Conservation (phyloP, 371 early-diverging fungal genomes). For the Syncephalastrum sp. region DNA sequence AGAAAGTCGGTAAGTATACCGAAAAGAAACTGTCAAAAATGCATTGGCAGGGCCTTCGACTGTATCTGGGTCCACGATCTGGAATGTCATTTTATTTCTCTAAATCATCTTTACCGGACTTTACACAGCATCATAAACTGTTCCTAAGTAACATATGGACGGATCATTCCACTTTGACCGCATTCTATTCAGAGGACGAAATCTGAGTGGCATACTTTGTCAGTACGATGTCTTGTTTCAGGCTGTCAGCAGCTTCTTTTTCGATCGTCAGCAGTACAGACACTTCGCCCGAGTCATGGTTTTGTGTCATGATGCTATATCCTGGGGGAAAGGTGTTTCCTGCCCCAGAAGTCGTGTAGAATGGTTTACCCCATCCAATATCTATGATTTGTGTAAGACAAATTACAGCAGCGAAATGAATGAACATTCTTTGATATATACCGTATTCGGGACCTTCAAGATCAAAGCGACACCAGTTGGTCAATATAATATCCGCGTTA, state of each 20-base stretch:
- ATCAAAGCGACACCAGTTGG: conserved; percentile 49
- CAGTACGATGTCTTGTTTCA: conserved; percentile 31
- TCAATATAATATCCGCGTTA: conserved; percentile 38
- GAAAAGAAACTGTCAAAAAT: no score
- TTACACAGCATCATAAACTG: no score
- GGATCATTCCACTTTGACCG: no score
- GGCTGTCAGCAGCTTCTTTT: conserved; percentile 20
- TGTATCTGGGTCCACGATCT: no score
- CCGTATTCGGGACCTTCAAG: conserved; percentile 26
- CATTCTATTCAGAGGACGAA: no score
- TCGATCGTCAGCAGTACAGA: conserved; percentile 36
- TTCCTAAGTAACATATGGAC: no score
- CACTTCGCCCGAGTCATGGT: conserved; percentile 25
- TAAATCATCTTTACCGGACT: no score
- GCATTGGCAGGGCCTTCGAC: no score
- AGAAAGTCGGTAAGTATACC: no score
- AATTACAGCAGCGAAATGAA: no score
- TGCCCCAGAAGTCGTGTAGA: conserved; percentile 27
- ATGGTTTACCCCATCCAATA: conserved; percentile 47
- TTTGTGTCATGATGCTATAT: conserved; percentile 33
- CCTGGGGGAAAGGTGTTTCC: conserved; percentile 31
- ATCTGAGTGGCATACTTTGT: conserved; percentile 28
- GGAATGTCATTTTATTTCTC: no score
- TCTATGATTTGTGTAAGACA: conserved; percentile 7
- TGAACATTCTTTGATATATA: not conserved